These are phyloP conservation scores for Plasmodium knowlesi DNA, from an alignment of 169 alveolate genomes.

Conservation along the genomic window DNA sequence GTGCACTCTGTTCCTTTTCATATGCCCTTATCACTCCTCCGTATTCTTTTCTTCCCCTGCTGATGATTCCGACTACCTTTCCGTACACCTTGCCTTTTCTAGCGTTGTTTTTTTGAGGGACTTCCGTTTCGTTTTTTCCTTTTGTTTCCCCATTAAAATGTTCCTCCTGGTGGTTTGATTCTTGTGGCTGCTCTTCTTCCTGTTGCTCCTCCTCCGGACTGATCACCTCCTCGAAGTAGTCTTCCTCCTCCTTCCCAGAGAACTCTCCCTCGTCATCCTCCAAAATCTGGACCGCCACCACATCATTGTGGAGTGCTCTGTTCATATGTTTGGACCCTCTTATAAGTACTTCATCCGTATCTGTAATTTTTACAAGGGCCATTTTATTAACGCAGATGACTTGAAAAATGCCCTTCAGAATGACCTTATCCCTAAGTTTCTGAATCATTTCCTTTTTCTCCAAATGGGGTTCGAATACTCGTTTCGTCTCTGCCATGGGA, in stretches of 20 bases:
- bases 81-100: slow-evolving; percentile 84
- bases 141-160: background rate
- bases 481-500: slow-evolving; percentile 76
- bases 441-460: slow-evolving; percentile 80
- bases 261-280: slow-evolving; percentile 83
- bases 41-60: slow-evolving; percentile 91
- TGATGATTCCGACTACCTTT: slow-evolving; percentile 92
- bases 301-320: slow-evolving; percentile 98
- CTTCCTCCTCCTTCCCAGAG: slow-evolving; percentile 72
- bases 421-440: slow-evolving; percentile 89
- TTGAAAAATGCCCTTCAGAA: slow-evolving; percentile 90
- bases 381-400: slow-evolving; percentile 85
- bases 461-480: slow-evolving; percentile 81
- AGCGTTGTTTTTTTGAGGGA: slow-evolving; percentile 39
- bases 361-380: slow-evolving; percentile 82
- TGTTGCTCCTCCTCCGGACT: slow-evolving; percentile 56
- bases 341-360: slow-evolving; percentile 88
- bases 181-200: slow-evolving; percentile 78
- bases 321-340: slow-evolving; percentile 91
- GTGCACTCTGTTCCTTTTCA: slow-evolving; percentile 70
- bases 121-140: slow-evolving; percentile 10
- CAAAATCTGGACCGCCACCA: slow-evolving; percentile 94
- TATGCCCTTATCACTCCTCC: slow-evolving; percentile 93
- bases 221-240: slow-evolving; percentile 73
- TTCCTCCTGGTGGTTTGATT: slow-evolving; percentile 28